Evolutionary conservation across 2,329 filamentous ascomycete genomes (phyloP), one percentile per base, ranked within the genome.

Genomic region (Venturia carpophila): DNA sequence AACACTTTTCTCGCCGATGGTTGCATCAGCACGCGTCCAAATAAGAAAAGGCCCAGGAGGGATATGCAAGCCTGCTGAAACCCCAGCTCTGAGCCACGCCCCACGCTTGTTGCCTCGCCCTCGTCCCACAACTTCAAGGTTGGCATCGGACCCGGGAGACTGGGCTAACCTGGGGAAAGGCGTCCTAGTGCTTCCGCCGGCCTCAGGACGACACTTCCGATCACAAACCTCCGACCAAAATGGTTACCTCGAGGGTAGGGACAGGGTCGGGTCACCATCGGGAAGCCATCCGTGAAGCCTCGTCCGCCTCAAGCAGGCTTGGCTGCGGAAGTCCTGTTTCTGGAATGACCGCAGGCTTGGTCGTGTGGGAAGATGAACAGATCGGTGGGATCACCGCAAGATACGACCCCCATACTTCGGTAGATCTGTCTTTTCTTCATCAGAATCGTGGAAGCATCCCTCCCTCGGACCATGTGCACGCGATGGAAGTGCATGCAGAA

Each of bases 11-110:
- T 58, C 27, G 52, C 52, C 30, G 30, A n/a, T 37, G 10, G 52
- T 58, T 37, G 30, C 52, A 58, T 58, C 30, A 37, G 52, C 52
- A n/a, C n/a, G 52, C 52, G 52, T 58, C 49, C 49, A 11, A 55
- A 34, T 9, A 55, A 55, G 49, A 55, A 55, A 55, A 30, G 27
- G 49, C 49, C 47, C 24, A 55, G 49, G 17, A 55, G 49, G 52
- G 52, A 37, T 37, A 58, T 58, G 52, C 52, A 37, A 9, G 52
- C 52, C 30, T 58, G 52, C 37, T 58, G 47, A 52, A 52, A 52
- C 47, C 47, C 47, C 47, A 52, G 47, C 30, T 37, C 30, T 58
- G 27, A 37, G 21, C 52, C 13, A 58, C 52, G 7, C 52, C 52
- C 52, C 52, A 58, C 52, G 52, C 52, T 58, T 58, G 24, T n/a